Evolutionary conservation across 1,284 basidiomycete species (phyloP).

Genomic region (Stygiomarasmius scandens): DNA sequence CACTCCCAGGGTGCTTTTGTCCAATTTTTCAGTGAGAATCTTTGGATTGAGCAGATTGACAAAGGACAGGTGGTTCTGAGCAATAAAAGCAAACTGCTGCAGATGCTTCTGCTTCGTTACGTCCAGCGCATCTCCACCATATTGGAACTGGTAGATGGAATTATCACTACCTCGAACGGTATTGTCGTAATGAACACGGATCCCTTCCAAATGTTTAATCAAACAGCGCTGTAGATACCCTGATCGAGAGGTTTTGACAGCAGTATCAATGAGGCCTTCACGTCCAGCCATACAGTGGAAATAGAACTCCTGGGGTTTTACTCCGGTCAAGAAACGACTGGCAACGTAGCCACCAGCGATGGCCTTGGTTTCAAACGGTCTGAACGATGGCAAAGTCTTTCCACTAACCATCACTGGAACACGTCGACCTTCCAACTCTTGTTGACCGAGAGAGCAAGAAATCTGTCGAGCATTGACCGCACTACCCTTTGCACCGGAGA

Average conservation of each 20-base stretch:
- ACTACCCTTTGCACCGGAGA: slow-evolving; percentile 97
- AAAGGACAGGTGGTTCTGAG: slow-evolving; percentile 84
- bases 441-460: slow-evolving; percentile 95
- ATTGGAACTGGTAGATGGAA: slow-evolving; percentile 94
- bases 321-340: slow-evolving; percentile 98
- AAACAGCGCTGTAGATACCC: slow-evolving; percentile 98
- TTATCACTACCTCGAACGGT: slow-evolving; percentile 96
- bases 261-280: slow-evolving; percentile 98
- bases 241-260: slow-evolving; percentile 98
- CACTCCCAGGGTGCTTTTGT: slow-evolving; percentile 61
- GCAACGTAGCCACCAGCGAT: slow-evolving; percentile 99
- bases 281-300: slow-evolving; percentile 99
- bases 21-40: slow-evolving; percentile 53
- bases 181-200: slow-evolving; percentile 96
- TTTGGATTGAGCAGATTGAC: slow-evolving; percentile 75
- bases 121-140: slow-evolving; percentile 96
- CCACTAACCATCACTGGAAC: slow-evolving; percentile 99
- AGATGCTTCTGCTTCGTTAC: slow-evolving; percentile 95
- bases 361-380: slow-evolving; percentile 94
- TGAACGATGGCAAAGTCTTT: slow-evolving; percentile 97
- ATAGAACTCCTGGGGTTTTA: slow-evolving; percentile 99
- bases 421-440: slow-evolving; percentile 97
- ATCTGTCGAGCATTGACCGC: slow-evolving; percentile 98
- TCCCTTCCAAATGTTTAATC: slow-evolving; percentile 98
- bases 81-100: slow-evolving; percentile 92